Conservation (phyloP, 2,329 filamentous ascomycete genomes). For the Paraphoma sp. region DNA sequence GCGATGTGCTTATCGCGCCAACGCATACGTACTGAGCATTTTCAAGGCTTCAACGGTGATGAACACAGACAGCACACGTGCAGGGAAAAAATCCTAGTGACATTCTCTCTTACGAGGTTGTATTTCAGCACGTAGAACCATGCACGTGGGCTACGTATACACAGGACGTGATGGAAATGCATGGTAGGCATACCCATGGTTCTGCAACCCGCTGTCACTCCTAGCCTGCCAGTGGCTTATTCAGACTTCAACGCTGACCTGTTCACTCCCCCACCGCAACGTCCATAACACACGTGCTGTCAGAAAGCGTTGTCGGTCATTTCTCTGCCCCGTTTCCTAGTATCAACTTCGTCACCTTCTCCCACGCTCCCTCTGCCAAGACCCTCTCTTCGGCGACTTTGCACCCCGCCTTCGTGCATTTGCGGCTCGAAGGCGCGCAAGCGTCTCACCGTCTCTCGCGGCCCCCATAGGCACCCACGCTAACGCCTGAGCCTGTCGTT, state of each 20-base stretch:
- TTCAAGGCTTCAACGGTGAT: slow-evolving; percentile 4
- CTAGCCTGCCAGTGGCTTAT: slow-evolving; percentile 12
- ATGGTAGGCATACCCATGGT: background rate
- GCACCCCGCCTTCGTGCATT: slow-evolving; percentile 1
- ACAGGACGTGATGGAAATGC: background rate
- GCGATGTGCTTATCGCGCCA: slow-evolving; percentile 20
- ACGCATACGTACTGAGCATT: background rate
- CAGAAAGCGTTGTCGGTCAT: background rate
- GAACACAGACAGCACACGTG: background rate
- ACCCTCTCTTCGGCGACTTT: background rate
- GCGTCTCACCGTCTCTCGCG: background rate
- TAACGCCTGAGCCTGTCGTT: background rate
- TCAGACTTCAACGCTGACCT: background rate
- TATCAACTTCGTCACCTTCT: background rate
- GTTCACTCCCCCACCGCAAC: slow-evolving; percentile 11
- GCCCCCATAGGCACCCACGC: background rate
- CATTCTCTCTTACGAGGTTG: background rate
- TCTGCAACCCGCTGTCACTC: slow-evolving; percentile 8
- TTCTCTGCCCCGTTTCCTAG: background rate
- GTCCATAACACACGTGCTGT: slow-evolving; percentile 9
- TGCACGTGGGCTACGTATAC: slow-evolving; percentile 4
- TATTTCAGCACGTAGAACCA: background rate
- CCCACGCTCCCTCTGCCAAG: background rate
- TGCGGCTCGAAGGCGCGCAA: background rate
- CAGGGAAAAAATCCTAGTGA: background rate